These are phyloP conservation scores for Yamadazyma sp. DNA, from an alignment of 1,139 yeast genomes.

Conservation along the genomic window DNA sequence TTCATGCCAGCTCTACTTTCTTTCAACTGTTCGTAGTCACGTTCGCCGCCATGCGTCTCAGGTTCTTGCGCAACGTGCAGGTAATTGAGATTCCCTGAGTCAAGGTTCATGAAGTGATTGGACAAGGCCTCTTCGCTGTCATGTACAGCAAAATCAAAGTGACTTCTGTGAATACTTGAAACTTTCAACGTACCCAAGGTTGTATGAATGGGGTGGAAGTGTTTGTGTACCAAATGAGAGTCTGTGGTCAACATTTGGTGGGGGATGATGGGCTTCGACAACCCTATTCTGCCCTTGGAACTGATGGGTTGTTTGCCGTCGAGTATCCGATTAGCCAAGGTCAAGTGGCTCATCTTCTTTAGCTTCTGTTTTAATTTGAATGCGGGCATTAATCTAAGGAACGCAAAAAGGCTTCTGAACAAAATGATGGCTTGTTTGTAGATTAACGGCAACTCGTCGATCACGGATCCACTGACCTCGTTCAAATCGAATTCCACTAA, in stretches of 20 bases:
- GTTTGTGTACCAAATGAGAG: slow-evolving; percentile 58
- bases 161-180: slow-evolving; percentile 76
- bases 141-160: slow-evolving; percentile 63
- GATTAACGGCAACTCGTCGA: slow-evolving; percentile 61
- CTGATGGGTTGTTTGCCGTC: slow-evolving; percentile 79
- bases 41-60: slow-evolving; percentile 2
- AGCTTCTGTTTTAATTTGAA: slow-evolving; percentile 51
- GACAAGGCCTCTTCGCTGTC: slow-evolving; percentile 68
- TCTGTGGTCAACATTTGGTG: slow-evolving; percentile 41
- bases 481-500: slow-evolving; percentile 67
- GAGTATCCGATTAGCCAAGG: slow-evolving; percentile 57
- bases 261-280: slow-evolving; percentile 65
- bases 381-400: slow-evolving; percentile 69
- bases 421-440: slow-evolving; percentile 75
- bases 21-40: slow-evolving; percentile 2
- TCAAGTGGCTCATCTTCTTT: slow-evolving; percentile 21
- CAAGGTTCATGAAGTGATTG: slow-evolving; percentile 54
- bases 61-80: not conserved
- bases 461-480: slow-evolving; percentile 26
- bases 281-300: slow-evolving; percentile 82
- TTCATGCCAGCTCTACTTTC: slow-evolving; percentile 5
- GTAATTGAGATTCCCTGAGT: slow-evolving; percentile 3
- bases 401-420: slow-evolving; percentile 72
- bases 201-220: slow-evolving; percentile 69
- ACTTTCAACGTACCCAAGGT: slow-evolving; percentile 71